Conservation (phyloP, 1,284 basidiomycete genomes). For the Marasmius fiardii region DNA sequence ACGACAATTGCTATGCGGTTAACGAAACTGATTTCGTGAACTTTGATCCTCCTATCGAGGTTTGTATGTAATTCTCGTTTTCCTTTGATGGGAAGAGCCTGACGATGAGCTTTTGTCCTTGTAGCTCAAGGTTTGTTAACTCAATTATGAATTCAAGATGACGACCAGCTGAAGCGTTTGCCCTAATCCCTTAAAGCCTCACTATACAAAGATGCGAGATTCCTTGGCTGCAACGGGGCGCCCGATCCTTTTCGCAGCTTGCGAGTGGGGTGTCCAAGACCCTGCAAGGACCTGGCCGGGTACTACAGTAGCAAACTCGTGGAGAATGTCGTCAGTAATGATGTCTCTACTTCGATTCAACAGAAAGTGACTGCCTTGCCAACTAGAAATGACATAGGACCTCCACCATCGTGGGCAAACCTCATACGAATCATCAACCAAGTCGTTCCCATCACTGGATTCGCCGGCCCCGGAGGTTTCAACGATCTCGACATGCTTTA, state of each 20-base stretch:
- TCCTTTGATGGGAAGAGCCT: not conserved
- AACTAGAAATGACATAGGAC: slow-evolving; percentile 44
- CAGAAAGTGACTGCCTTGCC: no score
- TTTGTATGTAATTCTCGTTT: slow-evolving; percentile 20
- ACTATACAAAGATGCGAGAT: slow-evolving; percentile 47
- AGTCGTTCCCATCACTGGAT: slow-evolving; percentile 43
- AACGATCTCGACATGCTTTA: slow-evolving; percentile 48
- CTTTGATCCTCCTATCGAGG: slow-evolving; percentile 35
- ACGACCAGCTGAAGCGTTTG: not conserved
- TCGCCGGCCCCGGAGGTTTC: slow-evolving; percentile 41
- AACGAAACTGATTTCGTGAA: slow-evolving; percentile 43
- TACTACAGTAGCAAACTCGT: slow-evolving; percentile 42
- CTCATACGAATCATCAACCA: slow-evolving; percentile 48
- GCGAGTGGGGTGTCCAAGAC: slow-evolving; percentile 53
- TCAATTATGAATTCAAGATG: no score
- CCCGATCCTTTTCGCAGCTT: slow-evolving; percentile 50
- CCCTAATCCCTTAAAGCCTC: slow-evolving; percentile 30
- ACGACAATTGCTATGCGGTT: slow-evolving; percentile 47
- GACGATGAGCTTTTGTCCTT: slow-evolving; percentile 7
- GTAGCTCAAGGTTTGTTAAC: slow-evolving; percentile 28
- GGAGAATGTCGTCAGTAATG: slow-evolving; percentile 41
- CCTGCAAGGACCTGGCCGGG: slow-evolving; percentile 44
- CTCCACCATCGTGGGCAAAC: slow-evolving; percentile 43
- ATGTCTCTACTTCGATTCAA: not conserved
- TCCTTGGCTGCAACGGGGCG: slow-evolving; percentile 44